phyloP scores from a whole-genome alignment of 257 asterid genomes.

The Anisodus tanguticus region DNA sequence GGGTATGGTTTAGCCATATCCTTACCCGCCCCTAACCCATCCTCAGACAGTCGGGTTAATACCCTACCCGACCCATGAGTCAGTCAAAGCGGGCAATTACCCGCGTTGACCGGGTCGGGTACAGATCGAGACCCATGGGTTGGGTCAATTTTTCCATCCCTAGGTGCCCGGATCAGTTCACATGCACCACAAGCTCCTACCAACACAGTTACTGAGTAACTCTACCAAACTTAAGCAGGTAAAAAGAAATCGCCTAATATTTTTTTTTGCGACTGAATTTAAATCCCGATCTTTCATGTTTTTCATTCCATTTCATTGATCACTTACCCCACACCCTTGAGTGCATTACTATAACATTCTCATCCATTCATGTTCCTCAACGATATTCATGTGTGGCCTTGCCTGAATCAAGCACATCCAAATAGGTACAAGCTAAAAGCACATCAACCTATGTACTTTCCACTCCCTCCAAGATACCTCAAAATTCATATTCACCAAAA shows the following conservation, averaged over 20 bases:
- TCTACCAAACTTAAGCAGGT: background rate
- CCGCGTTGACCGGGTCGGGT: too few species aligned
- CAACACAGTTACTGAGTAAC: background rate
- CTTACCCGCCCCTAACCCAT: too few species aligned
- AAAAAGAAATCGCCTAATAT: too few species aligned
- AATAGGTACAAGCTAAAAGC: background rate
- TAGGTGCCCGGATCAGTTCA: background rate
- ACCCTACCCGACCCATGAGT: too few species aligned
- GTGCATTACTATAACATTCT: background rate
- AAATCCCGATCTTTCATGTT: background rate
- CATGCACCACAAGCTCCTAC: background rate
- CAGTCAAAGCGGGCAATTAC: too few species aligned
- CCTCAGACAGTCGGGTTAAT: too few species aligned
- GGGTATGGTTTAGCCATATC: too few species aligned
- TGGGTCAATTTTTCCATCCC: too few species aligned
- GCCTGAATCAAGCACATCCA: background rate
- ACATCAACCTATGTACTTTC: background rate
- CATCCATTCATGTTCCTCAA: background rate
- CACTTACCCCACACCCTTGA: background rate
- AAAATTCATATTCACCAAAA: background rate
- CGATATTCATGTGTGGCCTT: background rate
- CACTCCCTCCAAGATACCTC: background rate
- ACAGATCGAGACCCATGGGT: too few species aligned
- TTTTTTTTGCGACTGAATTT: background rate
- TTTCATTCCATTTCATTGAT: background rate